Base-by-base conservation (phyloP, 495 filamentous ascomycete species). In the Pyrenula aspistea region DNA sequence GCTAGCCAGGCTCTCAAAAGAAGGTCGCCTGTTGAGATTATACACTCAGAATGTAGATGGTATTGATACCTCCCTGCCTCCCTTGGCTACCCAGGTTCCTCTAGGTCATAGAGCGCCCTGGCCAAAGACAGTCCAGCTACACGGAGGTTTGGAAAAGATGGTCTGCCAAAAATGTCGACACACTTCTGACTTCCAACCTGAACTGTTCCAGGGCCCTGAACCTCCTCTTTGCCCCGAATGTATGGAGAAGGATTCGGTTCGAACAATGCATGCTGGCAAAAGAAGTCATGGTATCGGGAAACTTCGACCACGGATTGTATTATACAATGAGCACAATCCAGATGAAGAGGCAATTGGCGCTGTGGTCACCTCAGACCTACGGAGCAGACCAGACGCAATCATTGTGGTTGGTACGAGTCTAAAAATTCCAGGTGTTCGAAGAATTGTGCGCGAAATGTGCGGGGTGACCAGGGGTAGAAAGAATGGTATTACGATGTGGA, bases 21-120 rank as follows among this genome's bases (percentile, higher is more conserved):
- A 96, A 68, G 88, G 84, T 49, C 88, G 93, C 2, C 74, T 98
- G n/a, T 75, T 95, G 61, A 88, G 93, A 21, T 77, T 98, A 10
- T 98, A 98, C 68, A 89, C 85, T 10, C 93, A 98, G 62, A 98
- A 98, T 60, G 91, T 98, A 20, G 93, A 98, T 68, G 87, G 89
- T 51, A 84, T 98, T 58, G 93, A 98, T 61, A 93, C 88, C 4
- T 82, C 84, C 15, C 82, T 97, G 72, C 73, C 80, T 24, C 91
- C 91, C 1, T 75, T 98, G 12, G 74, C 79, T 3, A 96, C 93
- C 1, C 75, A 77, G 36, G 81, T 95, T 1, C 91, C 91, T 0
- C 70, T 88, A 4, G 75, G 74, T 36, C 68, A 71, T 51, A 96
- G 95, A 69, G 92, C 85, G 12, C 88, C 88, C 1, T 98, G 94